Evolutionary conservation across 345 rosid genomes (phyloP).

Genomic region (Sonneratia caseolaris): DNA sequence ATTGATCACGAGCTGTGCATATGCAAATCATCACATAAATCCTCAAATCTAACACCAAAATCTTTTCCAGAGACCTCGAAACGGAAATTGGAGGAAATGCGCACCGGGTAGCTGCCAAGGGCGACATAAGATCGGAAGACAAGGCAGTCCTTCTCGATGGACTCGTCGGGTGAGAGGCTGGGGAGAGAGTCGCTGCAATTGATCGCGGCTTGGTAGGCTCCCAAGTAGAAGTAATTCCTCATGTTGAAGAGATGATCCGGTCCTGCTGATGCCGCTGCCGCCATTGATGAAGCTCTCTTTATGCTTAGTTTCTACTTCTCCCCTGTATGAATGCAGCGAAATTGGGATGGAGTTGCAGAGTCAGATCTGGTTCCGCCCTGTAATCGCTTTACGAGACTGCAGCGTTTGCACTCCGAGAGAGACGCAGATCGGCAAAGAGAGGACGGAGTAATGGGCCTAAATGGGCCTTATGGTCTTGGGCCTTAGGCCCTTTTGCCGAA

Average conservation of each 20-base stretch:
- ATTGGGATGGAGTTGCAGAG: background rate
- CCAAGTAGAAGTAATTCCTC: conserved; percentile 74
- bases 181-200: conserved; percentile 71
- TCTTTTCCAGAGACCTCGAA: background rate
- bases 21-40: background rate
- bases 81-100: background rate
- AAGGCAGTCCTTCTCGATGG: conserved; percentile 81
- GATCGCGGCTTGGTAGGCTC: conserved; percentile 89
- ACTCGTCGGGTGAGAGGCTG: conserved; percentile 63
- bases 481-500: no score
- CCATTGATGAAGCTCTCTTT: conserved; percentile 9
- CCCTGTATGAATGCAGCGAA: background rate
- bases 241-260: conserved; percentile 85
- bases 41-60: background rate
- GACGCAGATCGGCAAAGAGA: no score
- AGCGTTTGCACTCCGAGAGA: no score
- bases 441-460: background rate
- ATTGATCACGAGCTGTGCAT: conserved; percentile 59
- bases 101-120: conserved; percentile 78
- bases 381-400: background rate
- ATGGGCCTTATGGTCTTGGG: no score
- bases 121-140: conserved; percentile 89
- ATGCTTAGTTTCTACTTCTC: background rate
- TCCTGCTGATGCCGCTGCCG: conserved; percentile 26
- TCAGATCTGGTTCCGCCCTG: background rate